Percentiles rank a stretch among this genome's conserved stretches.
phyloP scores from a whole-genome alignment of 2,329 filamentous ascomycete species.

The Aplosporella prunicola region DNA sequence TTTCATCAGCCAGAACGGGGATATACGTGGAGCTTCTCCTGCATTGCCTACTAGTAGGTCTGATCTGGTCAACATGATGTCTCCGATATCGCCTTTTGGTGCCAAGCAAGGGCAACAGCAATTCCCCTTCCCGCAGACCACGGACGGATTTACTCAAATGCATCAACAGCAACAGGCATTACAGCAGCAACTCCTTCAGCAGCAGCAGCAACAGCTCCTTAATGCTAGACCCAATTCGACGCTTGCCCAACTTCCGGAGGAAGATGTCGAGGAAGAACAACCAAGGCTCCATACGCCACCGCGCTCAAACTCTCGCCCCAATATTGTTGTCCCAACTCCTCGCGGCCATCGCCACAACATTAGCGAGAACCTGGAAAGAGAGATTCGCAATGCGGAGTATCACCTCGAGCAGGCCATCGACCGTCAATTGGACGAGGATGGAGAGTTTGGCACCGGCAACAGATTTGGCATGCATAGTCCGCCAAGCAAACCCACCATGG shows the following conservation, averaged over 20 bases:
- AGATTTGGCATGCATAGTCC: constrained; percentile 12
- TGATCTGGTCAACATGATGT: constrained; percentile 27
- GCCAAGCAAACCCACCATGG: constrained; percentile 19
- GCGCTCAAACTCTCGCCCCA: constrained; percentile 36
- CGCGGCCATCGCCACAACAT: constrained; percentile 60
- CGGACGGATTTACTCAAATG: constrained; percentile 34
- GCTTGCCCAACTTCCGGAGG: constrained; percentile 64
- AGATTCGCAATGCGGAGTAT: constrained; percentile 78
- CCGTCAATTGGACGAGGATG: constrained; percentile 68
- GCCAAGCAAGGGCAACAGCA: constrained; percentile 31
- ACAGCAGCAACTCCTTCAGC: constrained; percentile 46
- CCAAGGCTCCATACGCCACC: constrained; percentile 18
- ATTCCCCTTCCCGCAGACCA: constrained; percentile 22
- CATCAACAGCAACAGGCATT: constrained; percentile 42
- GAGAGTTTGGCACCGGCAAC: constrained; percentile 55
- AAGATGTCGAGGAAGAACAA: constrained; percentile 53
- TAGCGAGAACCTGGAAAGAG: constrained; percentile 68
- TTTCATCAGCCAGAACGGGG: constrained; percentile 27
- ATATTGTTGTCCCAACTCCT: constrained; percentile 53
- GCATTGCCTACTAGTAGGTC: constrained; percentile 27
- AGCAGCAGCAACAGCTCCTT: constrained; percentile 42
- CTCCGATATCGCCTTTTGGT: constrained; percentile 53
- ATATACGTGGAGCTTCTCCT: constrained; percentile 36
- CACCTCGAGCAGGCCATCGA: constrained; percentile 73
- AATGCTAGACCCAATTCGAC: constrained; percentile 36